These are phyloP conservation scores for Suillus fuscotomentosus DNA, from an alignment of 768 basidiomycete genomes.

Conservation along the genomic window DNA sequence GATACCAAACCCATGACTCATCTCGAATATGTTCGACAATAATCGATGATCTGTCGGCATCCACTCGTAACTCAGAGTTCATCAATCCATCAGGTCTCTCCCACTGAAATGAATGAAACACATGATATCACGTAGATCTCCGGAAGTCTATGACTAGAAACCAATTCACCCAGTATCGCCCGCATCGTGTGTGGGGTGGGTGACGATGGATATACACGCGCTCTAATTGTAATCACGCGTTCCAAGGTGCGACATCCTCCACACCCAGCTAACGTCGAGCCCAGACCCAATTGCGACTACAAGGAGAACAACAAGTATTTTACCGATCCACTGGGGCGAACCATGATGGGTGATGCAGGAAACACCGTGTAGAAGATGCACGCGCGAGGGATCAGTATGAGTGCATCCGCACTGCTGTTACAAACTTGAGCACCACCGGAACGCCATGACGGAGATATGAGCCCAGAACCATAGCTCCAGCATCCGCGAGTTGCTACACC, in stretches of 20 bases:
- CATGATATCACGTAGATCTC: background rate
- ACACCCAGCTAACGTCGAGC: background rate
- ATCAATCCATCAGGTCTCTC: background rate
- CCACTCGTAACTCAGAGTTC: background rate
- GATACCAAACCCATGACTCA: constrained; percentile 16
- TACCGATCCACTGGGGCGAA: background rate
- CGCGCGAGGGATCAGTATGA: constrained; percentile 37
- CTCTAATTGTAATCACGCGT: background rate
- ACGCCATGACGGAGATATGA: constrained; percentile 36
- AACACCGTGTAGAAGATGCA: constrained; percentile 44
- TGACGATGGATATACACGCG: background rate
- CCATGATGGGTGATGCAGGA: constrained; percentile 29
- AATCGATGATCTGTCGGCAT: background rate
- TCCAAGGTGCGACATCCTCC: background rate
- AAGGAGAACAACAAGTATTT: background rate
- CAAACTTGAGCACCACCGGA: constrained; percentile 36
- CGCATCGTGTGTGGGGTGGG: background rate
- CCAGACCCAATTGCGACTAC: background rate
- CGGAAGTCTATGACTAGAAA: background rate
- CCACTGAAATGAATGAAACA: background rate
- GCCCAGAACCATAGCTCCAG: constrained; percentile 45
- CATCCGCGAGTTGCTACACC: constrained; percentile 39
- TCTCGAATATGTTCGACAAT: background rate
- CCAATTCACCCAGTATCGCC: background rate
- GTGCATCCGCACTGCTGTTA: constrained; percentile 31